A percentile compares a stretch with the other conserved stretches of the same genome.
Evolutionary conservation across 805 yeast genomes (phyloP).

Genomic region (Nakazawaea peltata): DNA sequence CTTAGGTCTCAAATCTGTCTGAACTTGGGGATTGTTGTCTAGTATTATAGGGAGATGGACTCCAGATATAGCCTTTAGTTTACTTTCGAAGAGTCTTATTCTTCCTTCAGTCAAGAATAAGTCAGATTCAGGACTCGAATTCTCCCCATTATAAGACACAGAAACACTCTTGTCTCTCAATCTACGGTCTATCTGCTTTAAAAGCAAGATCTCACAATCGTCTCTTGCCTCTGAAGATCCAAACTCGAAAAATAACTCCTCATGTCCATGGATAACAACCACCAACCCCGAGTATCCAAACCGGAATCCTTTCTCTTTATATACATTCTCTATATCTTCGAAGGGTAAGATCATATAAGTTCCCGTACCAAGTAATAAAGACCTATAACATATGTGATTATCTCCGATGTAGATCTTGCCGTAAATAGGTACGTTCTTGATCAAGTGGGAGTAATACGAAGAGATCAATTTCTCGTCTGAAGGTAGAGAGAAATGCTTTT

Average conservation of each 20-base stretch:
- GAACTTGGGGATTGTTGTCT: constrained; percentile 53
- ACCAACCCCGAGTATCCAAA: constrained; percentile 68
- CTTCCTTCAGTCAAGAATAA: constrained; percentile 45
- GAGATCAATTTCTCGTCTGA: constrained; percentile 46
- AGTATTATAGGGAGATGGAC: constrained; percentile 60
- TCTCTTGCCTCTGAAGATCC: constrained; percentile 55
- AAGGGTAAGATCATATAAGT: constrained; percentile 82
- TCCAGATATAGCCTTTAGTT: constrained; percentile 50
- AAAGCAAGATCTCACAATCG: constrained; percentile 55
- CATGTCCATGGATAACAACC: constrained; percentile 63
- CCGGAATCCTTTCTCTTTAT: constrained; percentile 59
- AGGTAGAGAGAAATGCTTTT: constrained; percentile 56
- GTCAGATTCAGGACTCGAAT: constrained; percentile 21
- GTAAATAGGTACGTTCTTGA: constrained; percentile 66
- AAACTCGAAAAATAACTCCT: constrained; percentile 73
- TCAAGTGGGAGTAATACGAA: constrained; percentile 62
- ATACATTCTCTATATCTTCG: constrained; percentile 60
- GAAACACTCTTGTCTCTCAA: background rate
- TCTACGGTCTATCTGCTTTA: constrained; percentile 36
- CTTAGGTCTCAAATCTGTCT: constrained; percentile 44
- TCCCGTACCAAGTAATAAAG: constrained; percentile 67
- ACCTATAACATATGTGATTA: constrained; percentile 67
- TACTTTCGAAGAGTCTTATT: constrained; percentile 59
- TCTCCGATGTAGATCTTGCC: constrained; percentile 77
- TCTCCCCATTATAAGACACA: constrained; percentile 17